These are phyloP conservation scores for Echites panduratus DNA, from an alignment of 257 asterid genomes.

Conservation along the genomic window DNA sequence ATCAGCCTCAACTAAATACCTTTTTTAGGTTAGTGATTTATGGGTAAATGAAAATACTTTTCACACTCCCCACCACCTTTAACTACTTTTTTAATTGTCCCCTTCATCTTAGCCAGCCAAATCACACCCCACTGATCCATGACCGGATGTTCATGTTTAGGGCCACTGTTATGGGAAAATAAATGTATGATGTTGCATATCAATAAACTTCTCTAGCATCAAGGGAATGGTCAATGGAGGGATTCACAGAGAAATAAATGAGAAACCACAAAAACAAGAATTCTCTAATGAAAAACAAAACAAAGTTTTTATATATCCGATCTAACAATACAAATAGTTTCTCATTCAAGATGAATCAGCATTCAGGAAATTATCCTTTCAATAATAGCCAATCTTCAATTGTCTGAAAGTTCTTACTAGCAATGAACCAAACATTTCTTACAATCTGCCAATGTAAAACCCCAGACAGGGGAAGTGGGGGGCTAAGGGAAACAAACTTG, in stretches of 20 bases:
- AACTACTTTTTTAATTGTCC: no score
- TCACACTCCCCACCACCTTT: no score
- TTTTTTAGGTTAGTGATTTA: no score
- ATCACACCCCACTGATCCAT: no score
- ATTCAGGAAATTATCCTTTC: slow-evolving; percentile 2
- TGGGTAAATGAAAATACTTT: no score
- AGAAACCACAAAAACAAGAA: not conserved
- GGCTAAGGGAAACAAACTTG: not conserved
- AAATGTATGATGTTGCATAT: no score
- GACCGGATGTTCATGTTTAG: no score
- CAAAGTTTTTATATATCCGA: not conserved
- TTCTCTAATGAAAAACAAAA: not conserved
- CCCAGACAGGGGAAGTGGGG: not conserved
- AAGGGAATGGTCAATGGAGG: not conserved
- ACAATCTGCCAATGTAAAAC: slow-evolving; percentile 9
- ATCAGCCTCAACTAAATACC: no score
- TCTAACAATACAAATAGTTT: slow-evolving; percentile 3
- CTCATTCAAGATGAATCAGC: not conserved
- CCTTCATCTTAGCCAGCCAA: no score
- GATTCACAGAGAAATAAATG: not conserved
- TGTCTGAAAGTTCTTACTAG: not conserved
- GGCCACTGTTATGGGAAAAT: no score
- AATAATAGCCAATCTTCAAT: slow-evolving; percentile 8
- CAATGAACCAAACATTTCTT: slow-evolving; percentile 14
- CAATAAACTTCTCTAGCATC: no score